phyloP scores from a whole-genome alignment of 2,329 filamentous ascomycete species.

The Colletotrichum limetticola region DNA sequence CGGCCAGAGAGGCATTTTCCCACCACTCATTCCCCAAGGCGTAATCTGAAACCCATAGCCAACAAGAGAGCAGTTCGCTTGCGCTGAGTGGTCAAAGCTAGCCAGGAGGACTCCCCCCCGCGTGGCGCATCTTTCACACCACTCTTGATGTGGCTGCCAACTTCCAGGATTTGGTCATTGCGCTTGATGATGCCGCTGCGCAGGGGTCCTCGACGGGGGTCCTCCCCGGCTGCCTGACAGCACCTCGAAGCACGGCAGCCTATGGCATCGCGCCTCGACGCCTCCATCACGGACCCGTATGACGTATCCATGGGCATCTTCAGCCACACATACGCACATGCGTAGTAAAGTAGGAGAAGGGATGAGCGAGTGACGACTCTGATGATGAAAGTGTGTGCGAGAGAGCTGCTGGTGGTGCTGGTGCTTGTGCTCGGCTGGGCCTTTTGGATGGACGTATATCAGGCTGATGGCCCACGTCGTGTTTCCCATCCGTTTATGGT shows the following conservation, averaged over 20 bases:
- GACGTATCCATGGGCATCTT: constrained; percentile 30
- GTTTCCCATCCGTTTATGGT: background rate
- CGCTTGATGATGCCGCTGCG: constrained; percentile 17
- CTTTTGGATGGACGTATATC: constrained; percentile 18
- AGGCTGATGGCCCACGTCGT: constrained; percentile 10
- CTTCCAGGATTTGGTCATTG: constrained; percentile 28
- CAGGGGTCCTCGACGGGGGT: constrained; percentile 28
- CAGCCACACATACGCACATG: constrained; percentile 29
- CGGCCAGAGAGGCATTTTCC: background rate
- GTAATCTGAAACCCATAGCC: background rate
- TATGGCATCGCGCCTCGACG: constrained; percentile 27
- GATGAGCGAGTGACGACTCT: constrained; percentile 31
- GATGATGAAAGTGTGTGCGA: constrained; percentile 15
- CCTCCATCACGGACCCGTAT: constrained; percentile 33
- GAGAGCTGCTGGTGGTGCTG: background rate
- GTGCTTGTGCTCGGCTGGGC: background rate
- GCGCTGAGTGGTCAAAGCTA: background rate
- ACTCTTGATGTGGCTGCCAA: constrained; percentile 30
- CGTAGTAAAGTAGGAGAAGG: constrained; percentile 2
- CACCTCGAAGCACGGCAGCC: constrained; percentile 2
- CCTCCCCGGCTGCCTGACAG: constrained; percentile 6
- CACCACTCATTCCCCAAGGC: background rate
- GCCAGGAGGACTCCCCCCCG: background rate
- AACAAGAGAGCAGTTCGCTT: background rate
- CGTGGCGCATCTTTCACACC: constrained; percentile 17